Conservation (phyloP, 1,284 basidiomycete species). For the Boletellus sp. region DNA sequence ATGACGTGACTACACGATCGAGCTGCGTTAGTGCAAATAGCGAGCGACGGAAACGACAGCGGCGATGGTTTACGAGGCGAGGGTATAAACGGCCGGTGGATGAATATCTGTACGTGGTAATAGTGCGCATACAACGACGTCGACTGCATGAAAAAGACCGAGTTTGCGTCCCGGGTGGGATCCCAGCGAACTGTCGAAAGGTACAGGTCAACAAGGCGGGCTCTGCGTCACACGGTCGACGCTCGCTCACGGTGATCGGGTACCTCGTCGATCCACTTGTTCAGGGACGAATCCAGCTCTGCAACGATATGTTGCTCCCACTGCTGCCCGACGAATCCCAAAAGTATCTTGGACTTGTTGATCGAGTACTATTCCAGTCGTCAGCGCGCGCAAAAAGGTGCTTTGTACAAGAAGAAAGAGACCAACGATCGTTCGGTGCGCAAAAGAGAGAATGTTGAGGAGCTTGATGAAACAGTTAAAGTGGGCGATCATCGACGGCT, state of each 20-base stretch:
- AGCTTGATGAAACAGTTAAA: constrained; percentile 62
- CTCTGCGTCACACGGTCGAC: too few species aligned
- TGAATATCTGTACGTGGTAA: constrained; percentile 73
- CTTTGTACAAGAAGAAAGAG: background rate
- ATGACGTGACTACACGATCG: constrained; percentile 74
- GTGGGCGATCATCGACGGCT: constrained; percentile 49
- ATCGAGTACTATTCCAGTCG: constrained; percentile 57
- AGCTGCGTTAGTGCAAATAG: constrained; percentile 83
- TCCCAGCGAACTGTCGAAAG: constrained; percentile 64
- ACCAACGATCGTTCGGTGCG: constrained; percentile 61
- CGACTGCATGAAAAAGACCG: constrained; percentile 65
- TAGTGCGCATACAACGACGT: constrained; percentile 63
- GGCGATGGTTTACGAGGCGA: constrained; percentile 55
- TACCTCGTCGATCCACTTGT: constrained; percentile 72
- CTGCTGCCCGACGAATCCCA: constrained; percentile 55
- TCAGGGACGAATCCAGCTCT: constrained; percentile 73
- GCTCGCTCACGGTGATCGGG: constrained; percentile 58
- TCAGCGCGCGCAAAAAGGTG: constrained; percentile 3
- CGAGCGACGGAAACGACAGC: constrained; percentile 66
- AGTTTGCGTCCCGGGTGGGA: constrained; percentile 53
- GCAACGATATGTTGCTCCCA: constrained; percentile 72
- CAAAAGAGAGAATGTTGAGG: constrained; percentile 62
- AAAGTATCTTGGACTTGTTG: constrained; percentile 59
- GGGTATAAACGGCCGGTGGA: constrained; percentile 82
- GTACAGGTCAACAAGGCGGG: too few species aligned